Base-by-base conservation (phyloP, 2,329 filamentous ascomycete genomes). In the Botrytis porri region DNA sequence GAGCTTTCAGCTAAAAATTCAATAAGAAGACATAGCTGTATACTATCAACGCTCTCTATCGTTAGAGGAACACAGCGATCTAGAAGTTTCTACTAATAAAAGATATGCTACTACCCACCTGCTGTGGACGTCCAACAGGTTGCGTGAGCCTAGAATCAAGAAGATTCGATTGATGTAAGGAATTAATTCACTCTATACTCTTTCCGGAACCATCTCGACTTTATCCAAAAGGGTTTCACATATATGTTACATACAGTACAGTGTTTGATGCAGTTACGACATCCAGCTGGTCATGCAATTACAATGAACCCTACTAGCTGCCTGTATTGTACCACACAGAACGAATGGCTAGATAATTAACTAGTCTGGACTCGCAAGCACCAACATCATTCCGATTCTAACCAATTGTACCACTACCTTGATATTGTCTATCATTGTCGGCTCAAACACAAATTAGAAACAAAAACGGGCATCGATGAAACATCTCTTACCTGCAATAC, bases 401-500 rank as follows among this genome's bases (percentile, higher is more conserved):
- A 6, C 35, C 59, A 61, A 61, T n/a, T 16, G 35, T 35, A 61
- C 8, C 9, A 39, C 29, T 45, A 12, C 39, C 41, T 51, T n/a
- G 48, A 51, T n/a, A 22, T 60, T 60, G 20, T 35, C 62, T 37
- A 67, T 29, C 35, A 65, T 51, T 22, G 29, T 35, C 63, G 48
- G 29, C 32, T n/a, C 63, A 35, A 48, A 48, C 63, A 66, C 39
- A 45, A 29, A 39, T 9, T 29, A 54, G 45, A 66, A 66, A 54
- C 45, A 29, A 18, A 64, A 35, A 16, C 32, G 29, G 16, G 29
- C 43, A 54, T 57, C 39, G 48, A 37, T 57, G 64, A 67, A 67
- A 67, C 64, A 67, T 39, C 41, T 48, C 35, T 48, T 35, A 29
- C 25, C 51, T 72, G 70, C 57, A 54, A 69, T 69, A 41, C 37